Percentiles rank a stretch among this genome's conserved stretches.
Conservation (phyloP, 305 asterid genomes). For the Fraxinus paxiana region DNA sequence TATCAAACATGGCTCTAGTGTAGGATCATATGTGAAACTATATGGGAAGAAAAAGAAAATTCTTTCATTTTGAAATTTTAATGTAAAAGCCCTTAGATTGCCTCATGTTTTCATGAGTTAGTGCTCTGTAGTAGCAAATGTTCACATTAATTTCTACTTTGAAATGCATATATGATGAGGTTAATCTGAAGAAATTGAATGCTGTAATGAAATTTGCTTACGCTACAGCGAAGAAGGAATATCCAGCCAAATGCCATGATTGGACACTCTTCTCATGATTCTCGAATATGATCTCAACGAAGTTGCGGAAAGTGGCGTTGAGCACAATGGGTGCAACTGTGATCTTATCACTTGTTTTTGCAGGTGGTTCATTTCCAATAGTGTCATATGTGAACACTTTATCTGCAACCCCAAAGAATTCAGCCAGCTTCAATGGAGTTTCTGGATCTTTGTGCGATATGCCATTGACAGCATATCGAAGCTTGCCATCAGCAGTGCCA, state of each 20-base stretch:
- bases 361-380: conserved; percentile 20
- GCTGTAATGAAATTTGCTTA: conserved; percentile 12
- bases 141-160: neutral
- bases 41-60: neutral
- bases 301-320: conserved; percentile 28
- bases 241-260: conserved; percentile 41
- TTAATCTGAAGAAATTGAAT: neutral
- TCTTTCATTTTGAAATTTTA: neutral
- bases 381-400: conserved; percentile 30
- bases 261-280: conserved; percentile 35
- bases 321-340: conserved; percentile 35
- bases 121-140: neutral
- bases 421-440: conserved; percentile 44
- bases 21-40: neutral
- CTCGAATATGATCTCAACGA: conserved; percentile 40
- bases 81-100: neutral
- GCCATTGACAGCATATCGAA: conserved; percentile 36
- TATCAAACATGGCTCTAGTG: neutral
- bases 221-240: conserved; percentile 42
- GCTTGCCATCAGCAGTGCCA: conserved; percentile 24
- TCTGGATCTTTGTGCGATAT: conserved; percentile 33
- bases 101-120: neutral
- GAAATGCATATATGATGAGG: neutral
- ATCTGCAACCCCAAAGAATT: conserved; percentile 31
- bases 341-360: neutral